Conservation (phyloP, 139 green algal species). For the Closterium sp. region DNA sequence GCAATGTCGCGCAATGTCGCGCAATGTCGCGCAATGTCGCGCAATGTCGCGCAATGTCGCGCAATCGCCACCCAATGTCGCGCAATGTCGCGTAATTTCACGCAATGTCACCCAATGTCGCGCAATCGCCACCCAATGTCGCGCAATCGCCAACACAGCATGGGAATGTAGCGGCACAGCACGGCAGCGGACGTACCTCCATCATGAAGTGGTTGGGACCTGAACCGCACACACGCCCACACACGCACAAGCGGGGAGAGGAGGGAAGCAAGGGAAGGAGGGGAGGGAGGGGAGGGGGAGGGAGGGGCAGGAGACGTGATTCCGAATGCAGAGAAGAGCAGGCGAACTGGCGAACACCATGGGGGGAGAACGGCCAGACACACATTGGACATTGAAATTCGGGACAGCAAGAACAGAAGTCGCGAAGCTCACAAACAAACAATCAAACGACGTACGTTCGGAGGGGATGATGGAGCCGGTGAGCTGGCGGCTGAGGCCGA, state of each 20-base stretch:
- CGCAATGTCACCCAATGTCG: not conserved
- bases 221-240: not conserved
- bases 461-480: conserved; percentile 23
- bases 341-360: too few species aligned
- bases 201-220: conserved; percentile 40
- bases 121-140: not conserved
- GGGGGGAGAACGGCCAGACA: too few species aligned
- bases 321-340: not conserved
- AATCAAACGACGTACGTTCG: conserved; percentile 1
- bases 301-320: not conserved
- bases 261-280: not conserved
- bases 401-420: too few species aligned
- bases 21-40: not conserved
- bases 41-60: not conserved
- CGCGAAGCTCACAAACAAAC: too few species aligned
- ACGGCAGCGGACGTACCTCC: conserved; percentile 5
- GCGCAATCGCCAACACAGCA: too few species aligned
- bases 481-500: conserved; percentile 32
- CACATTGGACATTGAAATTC: too few species aligned
- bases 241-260: not conserved
- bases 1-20: not conserved
- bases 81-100: not conserved
- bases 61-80: not conserved
- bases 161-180: not conserved
- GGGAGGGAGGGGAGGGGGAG: not conserved